Evolutionary conservation across 495 filamentous ascomycete species (phyloP).

Genomic region (Letharia columbiana): DNA sequence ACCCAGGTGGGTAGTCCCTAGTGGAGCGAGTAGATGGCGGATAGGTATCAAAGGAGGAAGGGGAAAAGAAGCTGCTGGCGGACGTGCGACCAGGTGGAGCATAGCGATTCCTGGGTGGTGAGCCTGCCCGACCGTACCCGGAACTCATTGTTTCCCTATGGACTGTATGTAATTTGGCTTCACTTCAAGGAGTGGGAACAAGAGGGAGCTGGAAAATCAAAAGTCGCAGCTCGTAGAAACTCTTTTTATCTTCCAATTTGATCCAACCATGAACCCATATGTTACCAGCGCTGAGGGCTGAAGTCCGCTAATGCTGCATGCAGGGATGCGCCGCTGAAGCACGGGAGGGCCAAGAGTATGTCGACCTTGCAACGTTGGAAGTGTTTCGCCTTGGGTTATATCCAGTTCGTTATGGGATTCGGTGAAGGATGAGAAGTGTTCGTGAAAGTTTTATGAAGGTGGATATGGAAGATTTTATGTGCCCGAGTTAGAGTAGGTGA

Average conservation of each 20-base stretch:
- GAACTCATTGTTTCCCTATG: constrained; percentile 14
- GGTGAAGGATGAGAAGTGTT: no score
- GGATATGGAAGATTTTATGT: background rate
- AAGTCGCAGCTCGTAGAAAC: background rate
- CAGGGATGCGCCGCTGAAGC: background rate
- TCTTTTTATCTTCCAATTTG: background rate
- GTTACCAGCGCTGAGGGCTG: background rate
- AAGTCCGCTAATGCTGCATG: constrained; percentile 6
- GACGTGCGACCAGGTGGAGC: constrained; percentile 23
- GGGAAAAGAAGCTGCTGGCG: constrained; percentile 22
- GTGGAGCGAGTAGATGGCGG: constrained; percentile 17
- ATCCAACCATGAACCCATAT: background rate
- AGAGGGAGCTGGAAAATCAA: background rate
- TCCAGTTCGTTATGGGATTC: background rate
- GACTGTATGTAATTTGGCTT: background rate
- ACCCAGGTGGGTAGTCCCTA: constrained; percentile 19
- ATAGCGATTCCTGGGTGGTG: constrained; percentile 20
- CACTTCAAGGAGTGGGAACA: background rate
- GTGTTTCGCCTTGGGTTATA: background rate
- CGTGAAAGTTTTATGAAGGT: background rate
- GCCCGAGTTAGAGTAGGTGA: no score
- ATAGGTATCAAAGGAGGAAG: constrained; percentile 22
- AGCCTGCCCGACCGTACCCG: constrained; percentile 20
- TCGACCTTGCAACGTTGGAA: background rate
- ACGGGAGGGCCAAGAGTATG: background rate